A percentile compares a stretch with the other conserved stretches of the same genome.
Evolutionary conservation across 179 eudicot genomes (phyloP).

Genomic region (Beta corolliflora): DNA sequence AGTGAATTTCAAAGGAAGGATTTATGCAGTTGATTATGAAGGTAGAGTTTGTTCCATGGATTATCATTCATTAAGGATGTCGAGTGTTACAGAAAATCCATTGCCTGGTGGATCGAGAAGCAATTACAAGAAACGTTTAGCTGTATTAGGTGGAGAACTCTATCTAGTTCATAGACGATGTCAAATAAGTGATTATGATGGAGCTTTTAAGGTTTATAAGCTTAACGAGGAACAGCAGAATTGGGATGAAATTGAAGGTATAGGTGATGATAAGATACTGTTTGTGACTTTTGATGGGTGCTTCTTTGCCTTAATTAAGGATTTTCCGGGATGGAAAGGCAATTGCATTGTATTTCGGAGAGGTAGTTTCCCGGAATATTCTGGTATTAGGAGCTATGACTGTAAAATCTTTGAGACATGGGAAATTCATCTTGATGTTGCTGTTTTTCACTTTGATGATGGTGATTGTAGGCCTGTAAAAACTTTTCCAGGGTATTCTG

Average conservation of each 20-base stretch:
- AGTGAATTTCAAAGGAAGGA: constrained; percentile 16
- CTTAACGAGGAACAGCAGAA: constrained; percentile 15
- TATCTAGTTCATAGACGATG: constrained; percentile 18
- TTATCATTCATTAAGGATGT: background rate
- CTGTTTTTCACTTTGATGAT: constrained; percentile 14
- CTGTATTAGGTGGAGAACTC: constrained; percentile 19
- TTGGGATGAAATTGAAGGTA: constrained; percentile 27
- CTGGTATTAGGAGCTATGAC: background rate
- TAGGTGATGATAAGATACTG: constrained; percentile 25
- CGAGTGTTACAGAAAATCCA: background rate
- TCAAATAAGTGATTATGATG: background rate
- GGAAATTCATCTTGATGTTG: constrained; percentile 9
- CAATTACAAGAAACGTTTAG: constrained; percentile 18
- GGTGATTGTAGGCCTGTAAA: background rate
- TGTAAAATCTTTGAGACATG: background rate
- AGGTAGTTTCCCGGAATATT: constrained; percentile 3
- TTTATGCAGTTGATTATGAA: constrained; percentile 22
- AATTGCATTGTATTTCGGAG: constrained; percentile 28
- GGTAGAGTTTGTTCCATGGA: constrained; percentile 25
- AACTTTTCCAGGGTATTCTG: constrained; percentile 2
- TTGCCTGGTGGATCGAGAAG: background rate
- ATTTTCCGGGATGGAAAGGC: constrained; percentile 25
- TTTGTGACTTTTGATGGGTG: constrained; percentile 24
- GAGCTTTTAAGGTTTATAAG: constrained; percentile 16
- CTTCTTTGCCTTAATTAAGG: constrained; percentile 17